These are phyloP conservation scores for Larix kaempferi DNA, from an alignment of 75 land plant genomes.

Conservation along the genomic window DNA sequence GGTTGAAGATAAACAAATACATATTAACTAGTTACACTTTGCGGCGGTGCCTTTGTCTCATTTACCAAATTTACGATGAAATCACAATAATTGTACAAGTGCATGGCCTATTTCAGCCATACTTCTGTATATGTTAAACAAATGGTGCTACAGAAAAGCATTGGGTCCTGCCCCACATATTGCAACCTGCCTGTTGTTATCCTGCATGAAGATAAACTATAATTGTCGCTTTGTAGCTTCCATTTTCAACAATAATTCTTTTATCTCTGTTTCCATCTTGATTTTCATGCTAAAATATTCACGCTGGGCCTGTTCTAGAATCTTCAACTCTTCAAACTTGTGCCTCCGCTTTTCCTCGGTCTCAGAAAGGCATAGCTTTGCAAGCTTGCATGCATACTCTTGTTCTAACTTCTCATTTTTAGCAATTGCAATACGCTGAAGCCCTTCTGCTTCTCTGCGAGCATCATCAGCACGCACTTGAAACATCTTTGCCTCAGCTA, in stretches of 20 bases:
- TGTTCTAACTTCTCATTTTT: conserved; percentile 80
- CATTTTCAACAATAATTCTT: conserved; percentile 79
- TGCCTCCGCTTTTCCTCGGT: conserved; percentile 68
- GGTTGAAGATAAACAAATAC: no score
- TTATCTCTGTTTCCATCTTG: conserved; percentile 83
- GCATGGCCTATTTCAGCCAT: conserved; percentile 12
- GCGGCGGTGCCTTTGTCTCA: no score
- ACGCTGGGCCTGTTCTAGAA: conserved; percentile 57
- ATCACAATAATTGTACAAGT: conserved; percentile 5
- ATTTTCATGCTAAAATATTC: conserved; percentile 75
- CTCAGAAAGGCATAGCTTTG: conserved; percentile 64
- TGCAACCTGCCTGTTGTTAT: neutral
- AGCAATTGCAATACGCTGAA: conserved; percentile 68
- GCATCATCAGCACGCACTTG: conserved; percentile 85
- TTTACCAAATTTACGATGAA: neutral
- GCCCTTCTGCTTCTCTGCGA: conserved; percentile 82
- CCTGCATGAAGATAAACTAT: conserved; percentile 11
- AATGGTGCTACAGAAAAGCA: neutral
- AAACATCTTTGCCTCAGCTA: conserved; percentile 93
- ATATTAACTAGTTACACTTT: no score
- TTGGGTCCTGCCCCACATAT: neutral
- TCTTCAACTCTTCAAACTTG: conserved; percentile 73
- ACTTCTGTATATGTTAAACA: conserved; percentile 8
- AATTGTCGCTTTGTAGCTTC: conserved; percentile 65
- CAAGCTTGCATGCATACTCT: conserved; percentile 56